Base-by-base conservation (phyloP, 2,329 filamentous ascomycete species). In the Fusarium burgessii region DNA sequence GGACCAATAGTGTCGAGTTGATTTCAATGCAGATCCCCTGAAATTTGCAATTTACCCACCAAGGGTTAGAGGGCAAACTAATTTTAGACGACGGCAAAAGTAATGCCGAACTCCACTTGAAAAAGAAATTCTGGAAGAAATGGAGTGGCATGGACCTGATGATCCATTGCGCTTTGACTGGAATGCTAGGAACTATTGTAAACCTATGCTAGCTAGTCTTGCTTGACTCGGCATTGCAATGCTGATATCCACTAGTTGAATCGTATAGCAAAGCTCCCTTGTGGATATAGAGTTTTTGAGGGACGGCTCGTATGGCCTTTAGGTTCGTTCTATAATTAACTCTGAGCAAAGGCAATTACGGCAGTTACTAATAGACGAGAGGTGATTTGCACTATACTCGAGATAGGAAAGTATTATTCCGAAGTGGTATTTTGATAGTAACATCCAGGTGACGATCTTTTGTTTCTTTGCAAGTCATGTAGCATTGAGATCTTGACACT, bases 51-150 rank as follows among this genome's bases (percentile, higher is more conserved):
- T 57, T 41, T 27, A 23, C 14, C 42, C 23, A 7, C 18, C 14
- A 25, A 7, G 10, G 15, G 35, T 17, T 51, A 55, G 45, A 47
- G 33, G 18, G 27, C 11, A 12, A 2, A n/a, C 62, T 57, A 64
- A 64, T 64, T 65, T 65, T 65, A 65, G 62, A 47, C 27, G 17
- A 27, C 59, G 41, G 49, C 23, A 47, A 12, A 12, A 25, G 35
- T n/a, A 58, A 35, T 58, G 59, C 62, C 62, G 59, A 25, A 15
- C 15, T 41, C 35, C 42, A 50, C 23, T 35, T 5, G n/a, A 33
- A 11, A 11, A 32, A 18, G 55, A 23, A 17, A 9, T 41, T n/a
- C 27, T 40, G 17, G 17, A 40, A 33, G 27, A 32, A 14, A 23
- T 23, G 23, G 23, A 23, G 23, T 5, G 20, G 14, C 23, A 11